phyloP scores from a whole-genome alignment of 106 monocot species.

The Apostasia ramifera region DNA sequence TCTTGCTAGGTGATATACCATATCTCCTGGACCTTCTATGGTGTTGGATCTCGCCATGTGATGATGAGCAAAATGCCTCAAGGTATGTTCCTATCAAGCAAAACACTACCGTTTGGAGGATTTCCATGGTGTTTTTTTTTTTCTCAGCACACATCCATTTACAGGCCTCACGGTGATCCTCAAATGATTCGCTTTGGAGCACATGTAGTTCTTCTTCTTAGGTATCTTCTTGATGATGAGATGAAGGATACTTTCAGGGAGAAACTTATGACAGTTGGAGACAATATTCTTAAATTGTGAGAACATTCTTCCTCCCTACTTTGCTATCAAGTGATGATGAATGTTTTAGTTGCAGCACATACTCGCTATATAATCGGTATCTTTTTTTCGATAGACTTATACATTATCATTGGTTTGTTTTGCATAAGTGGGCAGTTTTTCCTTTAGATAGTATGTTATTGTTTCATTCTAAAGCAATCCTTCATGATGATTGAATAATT shows the following conservation, averaged over 20 bases:
- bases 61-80: conserved; percentile 64
- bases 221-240: conserved; percentile 82
- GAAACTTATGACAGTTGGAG: conserved; percentile 81
- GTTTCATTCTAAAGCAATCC: no score
- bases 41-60: conserved; percentile 90
- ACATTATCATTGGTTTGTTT: no score
- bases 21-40: conserved; percentile 88
- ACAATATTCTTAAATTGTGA: conserved; percentile 85
- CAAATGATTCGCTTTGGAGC: conserved; percentile 92
- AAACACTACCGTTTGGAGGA: background rate
- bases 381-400: no score
- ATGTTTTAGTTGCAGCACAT: no score
- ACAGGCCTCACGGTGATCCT: conserved; percentile 86
- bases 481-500: no score
- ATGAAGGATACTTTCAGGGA: conserved; percentile 72
- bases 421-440: no score
- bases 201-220: conserved; percentile 88
- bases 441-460: no score
- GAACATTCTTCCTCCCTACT: conserved; percentile 3
- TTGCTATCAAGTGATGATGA: no score
- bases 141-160: conserved; percentile 8
- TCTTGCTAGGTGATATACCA: conserved; percentile 77
- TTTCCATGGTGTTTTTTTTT: background rate
- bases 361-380: no score
- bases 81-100: conserved; percentile 30